Evolutionary conservation across 2,329 filamentous ascomycete genomes (phyloP), one percentile per base, ranked within the genome.

Genomic region (Monosporascus sp.): DNA sequence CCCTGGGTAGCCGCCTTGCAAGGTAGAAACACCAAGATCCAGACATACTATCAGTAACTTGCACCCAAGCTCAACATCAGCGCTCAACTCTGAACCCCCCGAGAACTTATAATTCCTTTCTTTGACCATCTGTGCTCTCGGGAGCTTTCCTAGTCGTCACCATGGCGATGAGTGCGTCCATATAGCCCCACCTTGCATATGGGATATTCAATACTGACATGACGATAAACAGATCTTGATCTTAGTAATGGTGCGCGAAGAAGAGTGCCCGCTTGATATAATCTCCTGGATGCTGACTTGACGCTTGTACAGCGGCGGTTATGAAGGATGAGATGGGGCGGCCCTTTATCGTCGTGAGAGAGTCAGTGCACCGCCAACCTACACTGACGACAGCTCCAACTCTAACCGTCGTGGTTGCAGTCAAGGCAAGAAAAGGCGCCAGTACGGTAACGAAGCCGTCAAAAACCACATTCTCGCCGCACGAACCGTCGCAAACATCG

Each of bases 381-480:
- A 52, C 45, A 35, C 31, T 14, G 31, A 35, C 31, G 31, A 14
- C 31, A 35, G 31, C 31, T 35, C 14, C 5, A 35, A 31, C 31
- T 35, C 31, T n/a, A n/a, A 41, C 18, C 18, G 38, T 18, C 17
- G 18, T 41, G 38, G 48, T 50, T 52, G 41, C 65, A 96, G 91
- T 71, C 94, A 99, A 75, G 93, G 93, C 70, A 96, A 86, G 78
- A 99, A 97, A 85, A 96, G 91, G 83, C 87, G 94, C 72, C 89
- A 94, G 68, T 93, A 94, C 72, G 94, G 94, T 67, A 97, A 88
- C 72, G 94, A 99, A 69, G 94, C 94, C 50, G 90, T 99, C 72
- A 99, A 99, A 76, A 90, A 91, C 66, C 95, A 99, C 76, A 99
- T 99, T 66, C 85, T 97, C 65, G 93, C 94, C 56, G 95, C 95